A percentile compares a stretch with the other conserved stretches of the same genome.
Evolutionary conservation across 345 rosid genomes (phyloP).

Genomic region (Brassica nigra): DNA sequence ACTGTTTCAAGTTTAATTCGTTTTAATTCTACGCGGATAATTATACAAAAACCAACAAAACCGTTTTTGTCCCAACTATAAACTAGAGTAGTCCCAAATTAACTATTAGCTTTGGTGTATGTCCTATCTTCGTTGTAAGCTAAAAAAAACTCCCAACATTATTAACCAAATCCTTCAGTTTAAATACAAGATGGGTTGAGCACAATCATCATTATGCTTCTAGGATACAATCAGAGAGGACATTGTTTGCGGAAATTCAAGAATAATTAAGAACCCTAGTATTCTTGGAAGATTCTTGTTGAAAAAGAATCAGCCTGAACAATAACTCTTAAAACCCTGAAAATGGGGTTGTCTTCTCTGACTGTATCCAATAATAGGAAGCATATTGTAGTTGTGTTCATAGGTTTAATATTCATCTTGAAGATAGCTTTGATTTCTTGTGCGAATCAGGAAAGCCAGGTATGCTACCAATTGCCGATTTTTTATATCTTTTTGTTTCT

Average conservation of each 20-base stretch:
- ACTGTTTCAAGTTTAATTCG: slow-evolving; percentile 10
- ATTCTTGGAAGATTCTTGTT: slow-evolving; percentile 32
- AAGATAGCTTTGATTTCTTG: slow-evolving; percentile 20
- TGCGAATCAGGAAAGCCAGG: slow-evolving; percentile 21
- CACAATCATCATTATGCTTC: slow-evolving; percentile 23
- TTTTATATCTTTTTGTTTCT: not conserved
- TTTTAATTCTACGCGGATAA: slow-evolving; percentile 12
- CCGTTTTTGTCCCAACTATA: slow-evolving; percentile 30
- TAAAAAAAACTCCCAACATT: slow-evolving; percentile 21
- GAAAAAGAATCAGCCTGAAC: slow-evolving; percentile 33
- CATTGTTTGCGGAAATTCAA: slow-evolving; percentile 32
- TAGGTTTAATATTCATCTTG: slow-evolving; percentile 25
- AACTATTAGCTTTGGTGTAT: slow-evolving; percentile 26
- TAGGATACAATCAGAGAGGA: slow-evolving; percentile 30
- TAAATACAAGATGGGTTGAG: slow-evolving; percentile 33
- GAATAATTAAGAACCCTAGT: slow-evolving; percentile 18
- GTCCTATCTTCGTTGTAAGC: slow-evolving; percentile 29
- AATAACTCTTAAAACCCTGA: slow-evolving; percentile 5
- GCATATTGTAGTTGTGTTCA: slow-evolving; percentile 32
- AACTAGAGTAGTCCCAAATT: slow-evolving; percentile 30
- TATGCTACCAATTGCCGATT: not conserved
- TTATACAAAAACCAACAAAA: slow-evolving; percentile 17
- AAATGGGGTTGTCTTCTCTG: slow-evolving; percentile 36
- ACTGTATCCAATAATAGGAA: slow-evolving; percentile 22
- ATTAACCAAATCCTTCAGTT: slow-evolving; percentile 18